Evolutionary conservation across 1,284 basidiomycete species (phyloP).

Genomic region (Nidula niveotomentosa): DNA sequence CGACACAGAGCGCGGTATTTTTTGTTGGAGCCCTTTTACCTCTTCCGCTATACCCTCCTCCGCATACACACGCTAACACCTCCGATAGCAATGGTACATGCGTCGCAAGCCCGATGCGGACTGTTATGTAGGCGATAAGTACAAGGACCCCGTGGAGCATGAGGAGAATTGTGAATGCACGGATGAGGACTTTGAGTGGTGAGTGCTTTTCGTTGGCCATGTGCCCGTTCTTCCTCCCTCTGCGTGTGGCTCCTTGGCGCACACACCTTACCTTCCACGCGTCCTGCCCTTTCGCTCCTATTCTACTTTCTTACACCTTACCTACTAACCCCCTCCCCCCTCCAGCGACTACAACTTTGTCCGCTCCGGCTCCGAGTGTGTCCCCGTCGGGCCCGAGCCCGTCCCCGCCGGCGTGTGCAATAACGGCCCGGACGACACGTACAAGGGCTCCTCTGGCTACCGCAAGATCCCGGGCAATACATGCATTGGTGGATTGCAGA

Average conservation of each 20-base stretch:
- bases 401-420: slow-evolving; percentile 81
- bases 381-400: slow-evolving; percentile 82
- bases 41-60: neutral
- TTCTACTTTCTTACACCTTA: neutral
- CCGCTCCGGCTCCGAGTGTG: slow-evolving; percentile 71
- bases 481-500: slow-evolving; percentile 68
- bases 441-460: slow-evolving; percentile 90
- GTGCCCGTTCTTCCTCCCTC: too few species aligned
- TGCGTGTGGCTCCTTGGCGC: neutral
- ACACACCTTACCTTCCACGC: too few species aligned
- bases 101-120: slow-evolving; percentile 83
- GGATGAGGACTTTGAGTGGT: slow-evolving; percentile 95
- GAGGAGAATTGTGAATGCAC: slow-evolving; percentile 86
- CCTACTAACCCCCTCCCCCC: neutral
- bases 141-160: slow-evolving; percentile 78
- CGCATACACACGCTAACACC: neutral
- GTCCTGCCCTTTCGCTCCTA: too few species aligned
- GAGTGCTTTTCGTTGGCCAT: slow-evolving; percentile 16
- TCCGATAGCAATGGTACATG: slow-evolving; percentile 84
- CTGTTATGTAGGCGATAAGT: slow-evolving; percentile 94
- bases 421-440: slow-evolving; percentile 58
- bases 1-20: too few species aligned
- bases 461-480: slow-evolving; percentile 93
- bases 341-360: slow-evolving; percentile 87
- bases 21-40: too few species aligned